A percentile compares a stretch with the other conserved stretches of the same genome.
These are phyloP conservation scores for Rhodomyrtus tomentosa DNA, from an alignment of 345 rosid species.

Conservation along the genomic window DNA sequence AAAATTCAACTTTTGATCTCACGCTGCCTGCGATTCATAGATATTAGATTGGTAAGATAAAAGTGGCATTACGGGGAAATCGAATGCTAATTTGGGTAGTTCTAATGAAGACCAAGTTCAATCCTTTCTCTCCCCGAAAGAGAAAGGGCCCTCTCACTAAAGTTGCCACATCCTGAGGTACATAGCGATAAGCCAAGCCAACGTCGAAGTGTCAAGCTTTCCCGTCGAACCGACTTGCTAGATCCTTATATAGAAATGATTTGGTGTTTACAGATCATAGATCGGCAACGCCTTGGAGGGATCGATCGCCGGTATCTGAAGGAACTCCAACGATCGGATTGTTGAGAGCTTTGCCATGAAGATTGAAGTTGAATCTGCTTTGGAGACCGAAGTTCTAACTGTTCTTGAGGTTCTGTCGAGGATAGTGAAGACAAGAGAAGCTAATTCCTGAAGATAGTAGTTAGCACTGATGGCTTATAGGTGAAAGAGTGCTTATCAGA, in stretches of 20 bases:
- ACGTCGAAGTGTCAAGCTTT: not conserved
- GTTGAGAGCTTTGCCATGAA: too few species aligned
- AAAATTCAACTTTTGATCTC: not conserved
- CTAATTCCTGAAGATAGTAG: too few species aligned
- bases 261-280: too few species aligned
- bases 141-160: not conserved
- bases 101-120: not conserved
- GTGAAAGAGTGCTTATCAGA: too few species aligned
- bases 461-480: too few species aligned
- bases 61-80: not conserved
- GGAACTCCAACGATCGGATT: too few species aligned
- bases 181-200: not conserved
- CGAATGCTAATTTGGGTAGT: not conserved
- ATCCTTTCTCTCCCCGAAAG: not conserved
- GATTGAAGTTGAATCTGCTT: too few species aligned
- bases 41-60: not conserved
- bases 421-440: too few species aligned
- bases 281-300: too few species aligned
- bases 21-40: not conserved
- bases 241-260: not conserved
- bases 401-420: too few species aligned
- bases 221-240: fast-evolving
- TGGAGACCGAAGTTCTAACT: too few species aligned
- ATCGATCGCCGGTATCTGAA: too few species aligned
- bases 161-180: not conserved